These are phyloP conservation scores for Diaporthe citrichinensis DNA, from an alignment of 2,329 filamentous ascomycete genomes.

Conservation along the genomic window DNA sequence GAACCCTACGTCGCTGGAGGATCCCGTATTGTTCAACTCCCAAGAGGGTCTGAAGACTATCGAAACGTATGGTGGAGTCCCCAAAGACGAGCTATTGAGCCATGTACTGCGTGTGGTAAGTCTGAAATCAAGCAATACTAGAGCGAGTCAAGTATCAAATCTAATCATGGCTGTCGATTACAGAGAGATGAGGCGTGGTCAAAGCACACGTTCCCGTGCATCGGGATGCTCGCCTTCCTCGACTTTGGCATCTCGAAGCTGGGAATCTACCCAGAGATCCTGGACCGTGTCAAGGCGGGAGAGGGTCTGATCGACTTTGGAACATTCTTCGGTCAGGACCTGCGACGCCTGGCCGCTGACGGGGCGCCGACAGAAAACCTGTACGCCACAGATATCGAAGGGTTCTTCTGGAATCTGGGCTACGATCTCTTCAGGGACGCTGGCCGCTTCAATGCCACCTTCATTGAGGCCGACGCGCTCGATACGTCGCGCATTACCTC, in stretches of 20 bases:
- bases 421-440: neutral
- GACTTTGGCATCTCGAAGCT: neutral
- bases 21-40: neutral
- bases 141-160: neutral
- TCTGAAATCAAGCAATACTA: fast-evolving
- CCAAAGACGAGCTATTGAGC: neutral
- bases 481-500: neutral
- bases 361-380: neutral
- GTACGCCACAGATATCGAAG: neutral
- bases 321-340: neutral
- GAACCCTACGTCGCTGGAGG: neutral
- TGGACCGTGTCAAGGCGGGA: neutral
- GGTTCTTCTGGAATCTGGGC: neutral
- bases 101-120: neutral
- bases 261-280: neutral
- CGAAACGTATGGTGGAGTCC: neutral
- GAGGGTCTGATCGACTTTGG: neutral
- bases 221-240: neutral
- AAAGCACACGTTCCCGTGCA: neutral
- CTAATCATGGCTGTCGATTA: neutral
- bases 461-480: neutral
- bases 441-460: neutral
- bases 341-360: neutral
- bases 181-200: neutral
- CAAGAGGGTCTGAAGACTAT: neutral